A percentile compares a stretch with the other conserved stretches of the same genome.
Conservation (phyloP, 129 eudicot species). For the Erigeron canadensis region DNA sequence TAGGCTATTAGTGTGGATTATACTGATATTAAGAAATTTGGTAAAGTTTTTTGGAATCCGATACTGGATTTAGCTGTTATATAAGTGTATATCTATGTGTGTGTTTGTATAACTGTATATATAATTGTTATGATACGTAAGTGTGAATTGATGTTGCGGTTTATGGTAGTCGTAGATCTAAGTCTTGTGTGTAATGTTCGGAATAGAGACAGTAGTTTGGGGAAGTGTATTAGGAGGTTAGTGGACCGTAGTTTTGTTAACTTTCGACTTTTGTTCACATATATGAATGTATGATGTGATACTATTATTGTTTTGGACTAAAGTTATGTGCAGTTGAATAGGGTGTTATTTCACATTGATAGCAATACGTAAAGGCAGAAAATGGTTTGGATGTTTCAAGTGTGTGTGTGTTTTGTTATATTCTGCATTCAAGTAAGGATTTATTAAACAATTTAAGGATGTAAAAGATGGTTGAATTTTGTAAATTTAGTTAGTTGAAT, state of each 20-base stretch:
- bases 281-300: constrained; percentile 9
- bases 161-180: constrained; percentile 13
- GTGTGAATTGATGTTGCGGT: background rate
- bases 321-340: constrained; percentile 1
- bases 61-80: background rate
- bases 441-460: background rate
- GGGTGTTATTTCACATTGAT: constrained; percentile 7
- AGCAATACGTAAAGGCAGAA: background rate
- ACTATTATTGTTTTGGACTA: background rate
- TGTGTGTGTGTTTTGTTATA: background rate
- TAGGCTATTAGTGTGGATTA: background rate
- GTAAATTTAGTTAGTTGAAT: background rate
- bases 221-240: background rate
- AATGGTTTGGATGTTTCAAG: background rate
- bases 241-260: background rate
- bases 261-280: background rate
- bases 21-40: constrained; percentile 5
- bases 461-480: background rate
- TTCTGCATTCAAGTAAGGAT: constrained; percentile 5
- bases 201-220: background rate
- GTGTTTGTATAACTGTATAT: background rate
- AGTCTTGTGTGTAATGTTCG: constrained; percentile 1
- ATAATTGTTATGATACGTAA: background rate
- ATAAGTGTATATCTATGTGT: no score
- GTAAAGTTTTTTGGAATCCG: background rate